A percentile compares a stretch with the other conserved stretches of the same genome.
phyloP scores from a whole-genome alignment of 1,284 basidiomycete genomes.

The Lentinula novae-zelandiae region DNA sequence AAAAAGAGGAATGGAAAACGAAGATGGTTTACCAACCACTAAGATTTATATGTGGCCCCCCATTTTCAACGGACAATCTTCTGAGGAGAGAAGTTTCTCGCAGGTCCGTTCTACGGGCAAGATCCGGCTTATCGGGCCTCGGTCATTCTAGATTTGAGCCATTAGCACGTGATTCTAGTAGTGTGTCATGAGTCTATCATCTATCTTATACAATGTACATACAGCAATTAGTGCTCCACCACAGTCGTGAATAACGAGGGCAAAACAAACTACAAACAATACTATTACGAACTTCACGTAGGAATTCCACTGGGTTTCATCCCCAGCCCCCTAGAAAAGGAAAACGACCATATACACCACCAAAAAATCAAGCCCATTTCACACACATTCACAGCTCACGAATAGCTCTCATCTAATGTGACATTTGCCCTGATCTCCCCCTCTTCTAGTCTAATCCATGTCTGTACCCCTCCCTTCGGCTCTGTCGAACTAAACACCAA shows the following conservation, averaged over 20 bases:
- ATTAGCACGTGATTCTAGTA: too few relatives aligned
- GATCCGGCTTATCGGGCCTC: background rate
- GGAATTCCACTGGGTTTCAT: too few relatives aligned
- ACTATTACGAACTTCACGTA: too few relatives aligned
- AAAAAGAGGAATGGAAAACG: background rate
- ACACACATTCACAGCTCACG: background rate
- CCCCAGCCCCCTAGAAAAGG: too few relatives aligned
- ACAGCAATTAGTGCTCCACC: too few relatives aligned
- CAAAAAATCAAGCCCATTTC: too few relatives aligned
- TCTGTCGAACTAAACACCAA: slow-evolving; percentile 50
- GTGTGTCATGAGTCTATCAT: too few relatives aligned
- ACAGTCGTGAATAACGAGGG: too few relatives aligned
- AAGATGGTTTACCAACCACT: background rate
- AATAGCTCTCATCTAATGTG: slow-evolving; percentile 7
- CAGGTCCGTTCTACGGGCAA: background rate
- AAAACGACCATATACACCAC: too few relatives aligned
- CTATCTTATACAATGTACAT: too few relatives aligned
- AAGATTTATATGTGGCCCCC: background rate
- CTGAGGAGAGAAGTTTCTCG: too few relatives aligned
- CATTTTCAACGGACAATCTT: background rate
- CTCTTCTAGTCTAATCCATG: slow-evolving; percentile 59
- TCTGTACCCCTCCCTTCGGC: slow-evolving; percentile 43
- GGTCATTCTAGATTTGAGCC: background rate
- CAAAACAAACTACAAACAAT: too few relatives aligned
- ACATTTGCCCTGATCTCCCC: slow-evolving; percentile 37